These are phyloP conservation scores for Myxozyma kluyveri DNA, from an alignment of 805 yeast genomes.

Conservation along the genomic window DNA sequence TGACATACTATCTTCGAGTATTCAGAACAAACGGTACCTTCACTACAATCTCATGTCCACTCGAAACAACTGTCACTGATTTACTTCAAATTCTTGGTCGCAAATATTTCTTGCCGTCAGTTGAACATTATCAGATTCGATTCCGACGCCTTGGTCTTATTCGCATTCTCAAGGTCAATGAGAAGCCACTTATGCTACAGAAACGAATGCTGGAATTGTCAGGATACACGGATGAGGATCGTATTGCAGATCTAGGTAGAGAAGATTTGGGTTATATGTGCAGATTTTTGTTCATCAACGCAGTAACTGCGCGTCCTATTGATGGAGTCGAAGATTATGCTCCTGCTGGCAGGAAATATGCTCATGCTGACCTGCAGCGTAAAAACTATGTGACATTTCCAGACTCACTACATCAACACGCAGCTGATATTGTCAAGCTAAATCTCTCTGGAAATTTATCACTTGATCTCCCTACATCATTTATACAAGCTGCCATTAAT, in stretches of 20 bases:
- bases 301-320: conserved; percentile 23
- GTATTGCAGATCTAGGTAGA: conserved; percentile 72
- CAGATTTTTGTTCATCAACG: conserved; percentile 58
- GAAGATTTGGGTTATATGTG: conserved; percentile 80
- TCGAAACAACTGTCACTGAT: conserved; percentile 74
- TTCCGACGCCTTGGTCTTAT: conserved; percentile 42
- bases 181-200: conserved; percentile 75
- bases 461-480: conserved; percentile 76
- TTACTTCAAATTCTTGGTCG: conserved; percentile 67
- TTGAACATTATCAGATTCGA: conserved; percentile 72
- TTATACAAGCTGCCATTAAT: conserved; percentile 75
- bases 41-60: conserved; percentile 75
- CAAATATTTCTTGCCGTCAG: conserved; percentile 69
- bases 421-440: conserved; percentile 73
- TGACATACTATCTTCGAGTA: conserved; percentile 57
- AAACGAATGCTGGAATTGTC: conserved; percentile 65
- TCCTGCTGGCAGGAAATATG: conserved; percentile 47
- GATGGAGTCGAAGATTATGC: conserved; percentile 15
- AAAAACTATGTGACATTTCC: conserved; percentile 82
- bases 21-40: conserved; percentile 82
- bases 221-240: conserved; percentile 78
- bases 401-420: conserved; percentile 71
- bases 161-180: conserved; percentile 64
- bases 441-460: conserved; percentile 88
- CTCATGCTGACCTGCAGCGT: conserved; percentile 68